phyloP scores from a whole-genome alignment of 257 asterid genomes.

The Orobanche coerulescens region DNA sequence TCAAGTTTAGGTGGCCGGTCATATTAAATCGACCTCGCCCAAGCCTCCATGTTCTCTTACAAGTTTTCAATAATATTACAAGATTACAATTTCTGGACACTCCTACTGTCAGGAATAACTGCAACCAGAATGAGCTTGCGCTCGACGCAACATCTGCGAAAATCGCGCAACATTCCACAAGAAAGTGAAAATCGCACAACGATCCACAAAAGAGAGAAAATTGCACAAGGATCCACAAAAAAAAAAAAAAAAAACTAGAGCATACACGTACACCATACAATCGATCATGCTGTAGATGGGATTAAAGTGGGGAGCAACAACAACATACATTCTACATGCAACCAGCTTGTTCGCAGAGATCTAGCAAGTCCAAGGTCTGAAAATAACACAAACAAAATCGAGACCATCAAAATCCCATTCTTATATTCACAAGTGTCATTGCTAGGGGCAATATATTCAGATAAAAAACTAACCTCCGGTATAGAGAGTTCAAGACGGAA shows the following conservation, averaged over 20 bases:
- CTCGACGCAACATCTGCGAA: slow-evolving; percentile 43
- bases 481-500: slow-evolving; percentile 92
- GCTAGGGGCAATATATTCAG: background rate
- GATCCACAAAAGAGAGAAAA: no score
- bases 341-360: slow-evolving; percentile 87
- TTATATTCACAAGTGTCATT: background rate
- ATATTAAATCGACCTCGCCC: background rate
- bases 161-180: no score
- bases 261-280: slow-evolving; percentile 28
- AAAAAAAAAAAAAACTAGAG: no score
- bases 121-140: slow-evolving; percentile 51
- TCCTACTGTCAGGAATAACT: slow-evolving; percentile 11
- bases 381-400: background rate
- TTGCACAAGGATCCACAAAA: slow-evolving; percentile 31
- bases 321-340: slow-evolving; percentile 42
- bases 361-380: slow-evolving; percentile 86
- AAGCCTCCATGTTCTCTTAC: background rate
- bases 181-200: no score
- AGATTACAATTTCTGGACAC: slow-evolving; percentile 26
- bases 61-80: background rate
- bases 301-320: slow-evolving; percentile 7
- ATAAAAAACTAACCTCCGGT: slow-evolving; percentile 62
- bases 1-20: background rate
- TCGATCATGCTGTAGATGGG: slow-evolving; percentile 32
- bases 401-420: slow-evolving; percentile 5